phyloP scores from a whole-genome alignment of 163 green algal genomes.

The Prototheca wickerhamii region DNA sequence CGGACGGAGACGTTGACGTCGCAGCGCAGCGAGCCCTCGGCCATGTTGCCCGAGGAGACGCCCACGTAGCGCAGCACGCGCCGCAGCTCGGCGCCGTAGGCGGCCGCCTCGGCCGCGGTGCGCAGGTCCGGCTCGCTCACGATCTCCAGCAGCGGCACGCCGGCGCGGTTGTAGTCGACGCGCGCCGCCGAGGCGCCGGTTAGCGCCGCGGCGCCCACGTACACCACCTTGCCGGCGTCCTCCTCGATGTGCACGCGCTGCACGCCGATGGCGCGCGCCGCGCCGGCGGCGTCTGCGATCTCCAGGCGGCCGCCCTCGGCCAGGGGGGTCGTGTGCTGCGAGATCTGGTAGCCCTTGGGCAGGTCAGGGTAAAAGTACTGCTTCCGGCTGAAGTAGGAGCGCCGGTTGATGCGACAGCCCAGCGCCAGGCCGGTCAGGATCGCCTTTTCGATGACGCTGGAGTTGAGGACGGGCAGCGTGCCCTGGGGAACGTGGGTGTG shows the following conservation, averaged over 20 bases:
- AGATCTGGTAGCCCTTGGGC: constrained; percentile 97
- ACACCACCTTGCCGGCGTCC: constrained; percentile 62
- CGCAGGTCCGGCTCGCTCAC: constrained; percentile 88
- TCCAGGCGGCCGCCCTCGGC: constrained; percentile 39
- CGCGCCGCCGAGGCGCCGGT: constrained; percentile 56
- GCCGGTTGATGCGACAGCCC: constrained; percentile 50
- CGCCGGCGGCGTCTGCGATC: constrained; percentile 16
- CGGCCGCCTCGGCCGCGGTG: constrained; percentile 68
- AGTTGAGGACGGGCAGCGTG: constrained; percentile 78
- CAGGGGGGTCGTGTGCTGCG: constrained; percentile 86
- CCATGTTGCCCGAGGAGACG: constrained; percentile 87
- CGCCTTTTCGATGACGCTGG: constrained; percentile 60
- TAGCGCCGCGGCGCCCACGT: constrained; percentile 47
- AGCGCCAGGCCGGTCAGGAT: constrained; percentile 77
- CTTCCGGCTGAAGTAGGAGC: constrained; percentile 94
- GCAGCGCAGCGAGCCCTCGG: constrained; percentile 81
- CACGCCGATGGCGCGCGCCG: constrained; percentile 42
- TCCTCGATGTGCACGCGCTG: constrained; percentile 89
- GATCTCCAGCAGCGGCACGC: constrained; percentile 93
- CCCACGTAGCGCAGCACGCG: constrained; percentile 82
- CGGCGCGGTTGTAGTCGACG: constrained; percentile 90
- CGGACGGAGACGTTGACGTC: constrained; percentile 92
- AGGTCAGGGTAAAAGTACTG: constrained; percentile 99
- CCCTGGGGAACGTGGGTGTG: constrained; percentile 42
- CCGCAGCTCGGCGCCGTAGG: constrained; percentile 81